A percentile compares a stretch with the other conserved stretches of the same genome.
These are phyloP conservation scores for Delphinella strobiligena DNA, from an alignment of 2,329 filamentous ascomycete species.

Conservation along the genomic window DNA sequence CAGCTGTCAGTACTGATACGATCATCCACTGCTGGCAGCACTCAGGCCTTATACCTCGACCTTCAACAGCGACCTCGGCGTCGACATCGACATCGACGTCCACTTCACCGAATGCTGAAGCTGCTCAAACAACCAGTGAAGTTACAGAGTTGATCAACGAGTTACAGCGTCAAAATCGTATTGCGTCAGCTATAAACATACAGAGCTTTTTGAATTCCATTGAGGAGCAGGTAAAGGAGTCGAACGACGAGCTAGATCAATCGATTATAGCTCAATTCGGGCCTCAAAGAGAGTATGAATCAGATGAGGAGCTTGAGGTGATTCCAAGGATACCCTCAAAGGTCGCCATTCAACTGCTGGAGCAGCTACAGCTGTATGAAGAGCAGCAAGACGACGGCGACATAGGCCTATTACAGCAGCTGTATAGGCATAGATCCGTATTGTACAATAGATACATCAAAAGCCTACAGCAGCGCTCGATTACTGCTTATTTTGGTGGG, in stretches of 20 bases:
- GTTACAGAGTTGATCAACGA: neutral
- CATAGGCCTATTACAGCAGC: neutral
- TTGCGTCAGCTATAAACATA: slow-evolving; percentile 1
- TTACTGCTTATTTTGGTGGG: too few relatives aligned
- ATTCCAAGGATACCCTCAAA: neutral
- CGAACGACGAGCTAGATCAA: neutral
- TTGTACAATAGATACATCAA: too few relatives aligned
- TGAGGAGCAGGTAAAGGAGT: slow-evolving; percentile 4
- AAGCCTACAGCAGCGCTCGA: too few relatives aligned
- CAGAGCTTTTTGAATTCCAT: slow-evolving; percentile 6
- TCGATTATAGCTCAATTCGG: slow-evolving; percentile 2
- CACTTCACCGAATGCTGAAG: neutral
- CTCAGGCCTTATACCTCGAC: neutral
- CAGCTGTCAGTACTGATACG: neutral
- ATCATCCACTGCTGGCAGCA: slow-evolving; percentile 6
- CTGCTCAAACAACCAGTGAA: neutral
- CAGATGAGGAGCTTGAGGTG: slow-evolving; percentile 1
- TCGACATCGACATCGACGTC: neutral
- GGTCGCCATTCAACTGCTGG: neutral
- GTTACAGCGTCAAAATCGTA: slow-evolving; percentile 4
- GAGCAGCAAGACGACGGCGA: slow-evolving; percentile 2
- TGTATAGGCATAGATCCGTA: slow-evolving; percentile 1
- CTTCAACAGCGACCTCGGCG: neutral
- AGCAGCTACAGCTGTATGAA: slow-evolving; percentile 1
- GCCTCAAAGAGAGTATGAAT: neutral